Conservation (phyloP, 495 filamentous ascomycete genomes). For the Amorphotheca resinae region DNA sequence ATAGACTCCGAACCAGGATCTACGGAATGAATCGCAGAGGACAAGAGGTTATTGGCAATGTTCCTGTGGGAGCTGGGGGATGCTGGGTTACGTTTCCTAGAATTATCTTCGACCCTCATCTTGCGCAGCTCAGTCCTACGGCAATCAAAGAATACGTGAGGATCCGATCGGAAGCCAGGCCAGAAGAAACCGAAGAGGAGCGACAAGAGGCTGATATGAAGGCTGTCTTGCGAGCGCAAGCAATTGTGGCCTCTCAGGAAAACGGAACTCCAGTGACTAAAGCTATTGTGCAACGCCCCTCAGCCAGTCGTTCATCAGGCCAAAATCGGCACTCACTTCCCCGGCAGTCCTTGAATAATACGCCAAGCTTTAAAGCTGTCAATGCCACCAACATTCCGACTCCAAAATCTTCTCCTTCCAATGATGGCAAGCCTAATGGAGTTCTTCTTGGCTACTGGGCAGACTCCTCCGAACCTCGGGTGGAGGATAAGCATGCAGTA, state of each 20-base stretch:
- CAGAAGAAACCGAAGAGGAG: conserved; percentile 23
- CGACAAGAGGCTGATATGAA: conserved; percentile 20
- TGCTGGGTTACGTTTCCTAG: conserved; percentile 44
- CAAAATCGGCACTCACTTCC: conserved; percentile 22
- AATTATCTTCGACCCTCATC: conserved; percentile 36
- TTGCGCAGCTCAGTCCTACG: conserved; percentile 32
- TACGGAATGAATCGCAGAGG: conserved; percentile 28
- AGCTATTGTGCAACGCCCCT: conserved; percentile 12
- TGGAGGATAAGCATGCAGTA: conserved; percentile 36
- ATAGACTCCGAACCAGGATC: conserved; percentile 39
- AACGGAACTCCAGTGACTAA: conserved; percentile 6
- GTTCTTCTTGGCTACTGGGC: conserved; percentile 40
- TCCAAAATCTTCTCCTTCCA: conserved; percentile 17
- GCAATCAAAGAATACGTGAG: conserved; percentile 44
- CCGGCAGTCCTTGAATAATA: conserved; percentile 21
- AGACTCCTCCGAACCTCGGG: conserved; percentile 25
- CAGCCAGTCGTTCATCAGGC: conserved; percentile 18
- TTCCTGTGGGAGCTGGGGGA: conserved; percentile 39
- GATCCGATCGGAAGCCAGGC: conserved; percentile 27
- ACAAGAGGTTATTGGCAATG: conserved; percentile 25
- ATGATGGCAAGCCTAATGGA: conserved; percentile 29
- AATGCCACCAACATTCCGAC: conserved; percentile 14
- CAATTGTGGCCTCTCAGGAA: conserved; percentile 19
- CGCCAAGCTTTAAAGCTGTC: conserved; percentile 18
- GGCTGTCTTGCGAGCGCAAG: conserved; percentile 29